Percentiles rank a stretch among this genome's conserved stretches.
These are phyloP conservation scores for Diplogelasinospora grovesii DNA, from an alignment of 495 filamentous ascomycete species.

Conservation along the genomic window DNA sequence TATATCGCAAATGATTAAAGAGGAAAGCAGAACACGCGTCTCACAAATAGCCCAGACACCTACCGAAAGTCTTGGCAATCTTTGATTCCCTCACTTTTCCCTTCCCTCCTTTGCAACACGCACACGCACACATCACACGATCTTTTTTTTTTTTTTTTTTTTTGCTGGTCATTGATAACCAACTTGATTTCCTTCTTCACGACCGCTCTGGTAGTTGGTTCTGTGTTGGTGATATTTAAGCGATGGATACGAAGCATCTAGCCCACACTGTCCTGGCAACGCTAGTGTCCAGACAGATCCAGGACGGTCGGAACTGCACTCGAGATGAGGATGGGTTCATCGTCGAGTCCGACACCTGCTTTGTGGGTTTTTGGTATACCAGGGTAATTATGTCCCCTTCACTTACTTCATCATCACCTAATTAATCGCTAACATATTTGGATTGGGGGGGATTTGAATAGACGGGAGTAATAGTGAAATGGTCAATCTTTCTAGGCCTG, in stretches of 20 bases:
- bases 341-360: conserved; percentile 28
- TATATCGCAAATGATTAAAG: neutral
- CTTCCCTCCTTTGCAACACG: neutral
- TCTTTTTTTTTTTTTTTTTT: neutral
- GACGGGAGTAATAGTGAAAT: conserved; percentile 60
- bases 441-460: too few relatives aligned
- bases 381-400: conserved; percentile 20
- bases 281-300: conserved; percentile 10
- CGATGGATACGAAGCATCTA: neutral
- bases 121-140: neutral
- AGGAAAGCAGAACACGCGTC: too few relatives aligned
- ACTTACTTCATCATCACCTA: neutral
- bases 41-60: neutral
- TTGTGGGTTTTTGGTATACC: conserved; percentile 42
- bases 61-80: conserved; percentile 9
- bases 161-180: neutral
- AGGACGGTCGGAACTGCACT: conserved; percentile 11
- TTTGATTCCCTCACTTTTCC: neutral
- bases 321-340: conserved; percentile 21
- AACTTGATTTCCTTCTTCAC: neutral
- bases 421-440: conserved; percentile 1
- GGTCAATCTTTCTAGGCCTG: conserved; percentile 55
- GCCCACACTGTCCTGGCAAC: conserved; percentile 1
- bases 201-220: neutral
- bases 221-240: neutral